Conservation (phyloP, 306 rosid species). For the Heteromeles arbutifolia region DNA sequence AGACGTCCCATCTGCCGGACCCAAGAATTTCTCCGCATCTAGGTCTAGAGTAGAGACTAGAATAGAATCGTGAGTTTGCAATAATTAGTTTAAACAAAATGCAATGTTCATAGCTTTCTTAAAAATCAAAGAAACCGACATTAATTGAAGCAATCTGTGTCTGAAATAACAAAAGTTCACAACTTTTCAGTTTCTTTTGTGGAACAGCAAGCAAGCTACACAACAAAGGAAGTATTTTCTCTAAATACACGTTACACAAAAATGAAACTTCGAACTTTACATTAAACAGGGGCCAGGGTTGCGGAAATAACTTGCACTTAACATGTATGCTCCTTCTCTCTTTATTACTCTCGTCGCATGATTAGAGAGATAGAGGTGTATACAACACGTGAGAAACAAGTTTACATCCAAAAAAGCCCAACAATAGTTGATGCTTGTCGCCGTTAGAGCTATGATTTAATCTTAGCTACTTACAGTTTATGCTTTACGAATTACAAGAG, state of each 20-base stretch:
- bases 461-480: constrained; percentile 13
- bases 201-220: background rate
- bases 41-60: too few species aligned
- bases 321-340: background rate
- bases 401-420: background rate
- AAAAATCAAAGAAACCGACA: background rate
- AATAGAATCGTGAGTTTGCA: too few species aligned
- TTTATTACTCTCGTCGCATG: background rate
- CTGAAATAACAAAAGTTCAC: background rate
- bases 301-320: background rate
- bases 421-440: background rate
- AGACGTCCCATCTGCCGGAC: too few species aligned
- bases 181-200: background rate
- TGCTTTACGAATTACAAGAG: background rate
- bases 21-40: too few species aligned
- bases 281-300: background rate
- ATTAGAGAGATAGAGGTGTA: too few species aligned
- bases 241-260: background rate
- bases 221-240: background rate
- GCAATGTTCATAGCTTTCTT: background rate
- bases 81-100: background rate
- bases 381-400: background rate
- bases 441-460: background rate
- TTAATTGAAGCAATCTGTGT: background rate
- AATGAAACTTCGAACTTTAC: background rate